Evolutionary conservation across 2,329 filamentous ascomycete genomes (phyloP).

Genomic region (Beauveria varroae): DNA sequence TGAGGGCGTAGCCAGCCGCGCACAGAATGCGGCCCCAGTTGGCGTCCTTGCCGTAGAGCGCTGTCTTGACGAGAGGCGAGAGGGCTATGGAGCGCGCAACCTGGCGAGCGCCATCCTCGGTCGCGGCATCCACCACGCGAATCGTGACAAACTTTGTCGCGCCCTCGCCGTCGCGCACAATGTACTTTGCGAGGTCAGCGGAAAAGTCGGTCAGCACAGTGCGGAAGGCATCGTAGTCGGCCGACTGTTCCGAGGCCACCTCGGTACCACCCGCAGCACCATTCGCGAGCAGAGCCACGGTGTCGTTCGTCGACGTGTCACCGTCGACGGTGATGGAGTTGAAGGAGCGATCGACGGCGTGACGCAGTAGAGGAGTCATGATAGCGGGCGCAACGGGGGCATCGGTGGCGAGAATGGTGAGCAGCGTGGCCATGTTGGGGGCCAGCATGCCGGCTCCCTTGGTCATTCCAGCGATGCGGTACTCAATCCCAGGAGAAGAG

Average conservation of each 20-base stretch:
- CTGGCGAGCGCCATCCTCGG: conserved; percentile 63
- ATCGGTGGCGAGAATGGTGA: conserved; percentile 88
- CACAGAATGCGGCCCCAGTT: conserved; percentile 98
- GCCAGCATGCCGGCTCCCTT: conserved; percentile 99
- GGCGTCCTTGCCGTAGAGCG: conserved; percentile 91
- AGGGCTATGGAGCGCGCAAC: conserved; percentile 84
- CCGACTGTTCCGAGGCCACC: conserved; percentile 44
- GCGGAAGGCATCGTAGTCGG: conserved; percentile 65
- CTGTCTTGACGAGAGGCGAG: conserved; percentile 93
- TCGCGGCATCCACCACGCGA: conserved; percentile 65
- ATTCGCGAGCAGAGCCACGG: conserved; percentile 88
- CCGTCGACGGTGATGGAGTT: conserved; percentile 97
- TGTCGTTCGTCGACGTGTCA: conserved; percentile 97
- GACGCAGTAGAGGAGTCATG: conserved; percentile 62
- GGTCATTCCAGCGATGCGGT: conserved; percentile 86
- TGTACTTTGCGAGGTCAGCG: conserved; percentile 78
- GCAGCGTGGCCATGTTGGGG: conserved; percentile 94
- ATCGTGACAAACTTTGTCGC: conserved; percentile 98
- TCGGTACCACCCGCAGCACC: conserved; percentile 73
- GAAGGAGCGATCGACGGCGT: conserved; percentile 77
- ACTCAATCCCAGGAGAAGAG: conserved; percentile 66
- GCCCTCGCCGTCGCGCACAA: conserved; percentile 93
- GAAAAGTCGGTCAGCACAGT: conserved; percentile 69
- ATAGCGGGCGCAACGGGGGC: conserved; percentile 64
- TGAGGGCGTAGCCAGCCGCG: conserved; percentile 74